Evolutionary conservation across 345 rosid species (phyloP).

Genomic region (Aegle marmelos): DNA sequence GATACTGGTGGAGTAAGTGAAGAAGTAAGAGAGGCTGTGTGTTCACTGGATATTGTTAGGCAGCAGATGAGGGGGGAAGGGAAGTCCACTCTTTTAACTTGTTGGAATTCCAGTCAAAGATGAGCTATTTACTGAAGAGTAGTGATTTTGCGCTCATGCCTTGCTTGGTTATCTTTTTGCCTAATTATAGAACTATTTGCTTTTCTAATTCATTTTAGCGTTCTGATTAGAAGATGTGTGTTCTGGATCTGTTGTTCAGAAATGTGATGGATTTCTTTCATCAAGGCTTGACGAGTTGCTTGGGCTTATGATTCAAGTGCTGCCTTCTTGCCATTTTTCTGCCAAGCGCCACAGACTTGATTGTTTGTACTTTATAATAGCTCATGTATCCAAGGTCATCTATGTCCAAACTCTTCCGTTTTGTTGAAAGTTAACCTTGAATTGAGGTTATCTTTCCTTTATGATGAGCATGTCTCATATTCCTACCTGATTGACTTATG

Average conservation of each 20-base stretch:
- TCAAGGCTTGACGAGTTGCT: slow-evolving; percentile 65
- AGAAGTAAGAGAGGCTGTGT: too few species aligned
- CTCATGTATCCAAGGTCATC: slow-evolving; percentile 57
- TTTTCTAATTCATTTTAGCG: background rate
- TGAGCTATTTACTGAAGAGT: background rate
- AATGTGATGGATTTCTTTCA: slow-evolving; percentile 49
- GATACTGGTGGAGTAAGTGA: background rate
- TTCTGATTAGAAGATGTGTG: background rate
- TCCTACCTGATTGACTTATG: background rate
- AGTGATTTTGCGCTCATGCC: too few species aligned
- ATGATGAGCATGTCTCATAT: background rate
- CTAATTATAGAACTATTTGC: background rate
- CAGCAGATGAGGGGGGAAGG: background rate
- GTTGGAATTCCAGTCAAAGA: background rate
- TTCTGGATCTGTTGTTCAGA: slow-evolving; percentile 36
- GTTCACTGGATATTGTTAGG: background rate
- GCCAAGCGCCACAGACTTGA: slow-evolving; percentile 91
- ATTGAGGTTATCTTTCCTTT: background rate
- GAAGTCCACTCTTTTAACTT: background rate
- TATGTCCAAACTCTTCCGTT: background rate
- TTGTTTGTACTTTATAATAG: slow-evolving; percentile 76
- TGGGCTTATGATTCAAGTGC: slow-evolving; percentile 64
- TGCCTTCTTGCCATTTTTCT: slow-evolving; percentile 77
- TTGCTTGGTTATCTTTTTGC: background rate
- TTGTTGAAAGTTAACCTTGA: background rate